phyloP scores from a whole-genome alignment of 2,329 filamentous ascomycete genomes.

The Penicillium brasilianum region DNA sequence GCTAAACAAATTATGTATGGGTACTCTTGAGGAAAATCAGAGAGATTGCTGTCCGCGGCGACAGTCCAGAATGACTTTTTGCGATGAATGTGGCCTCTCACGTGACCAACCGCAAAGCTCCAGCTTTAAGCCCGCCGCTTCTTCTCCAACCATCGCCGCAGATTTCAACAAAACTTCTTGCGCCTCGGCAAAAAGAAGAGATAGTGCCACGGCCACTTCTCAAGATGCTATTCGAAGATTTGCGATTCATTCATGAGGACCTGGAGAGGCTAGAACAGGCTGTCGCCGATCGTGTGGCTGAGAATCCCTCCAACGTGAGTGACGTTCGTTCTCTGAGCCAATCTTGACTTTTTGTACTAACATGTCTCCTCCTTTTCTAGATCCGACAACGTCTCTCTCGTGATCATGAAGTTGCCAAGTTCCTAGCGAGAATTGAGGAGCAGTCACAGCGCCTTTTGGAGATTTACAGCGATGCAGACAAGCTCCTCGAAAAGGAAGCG shows the following conservation, averaged over 20 bases:
- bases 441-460: conserved; percentile 81
- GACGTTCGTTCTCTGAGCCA: conserved; percentile 7
- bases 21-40: conserved; percentile 16
- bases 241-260: conserved; percentile 94
- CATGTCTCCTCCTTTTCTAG: conserved; percentile 52
- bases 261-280: conserved; percentile 94
- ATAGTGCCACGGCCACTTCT: conserved; percentile 2
- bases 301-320: conserved; percentile 85
- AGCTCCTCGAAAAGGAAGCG: conserved; percentile 75
- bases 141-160: conserved; percentile 14
- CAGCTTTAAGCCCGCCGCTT: conserved; percentile 23
- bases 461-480: conserved; percentile 81
- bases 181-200: neutral
- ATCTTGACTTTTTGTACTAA: conserved; percentile 24
- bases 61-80: conserved; percentile 29
- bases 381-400: conserved; percentile 86
- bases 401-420: conserved; percentile 88
- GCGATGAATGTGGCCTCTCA: conserved; percentile 28
- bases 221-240: conserved; percentile 84
- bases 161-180: conserved; percentile 11
- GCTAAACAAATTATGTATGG: conserved; percentile 16
- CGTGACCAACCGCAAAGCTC: conserved; percentile 29
- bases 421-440: conserved; percentile 83
- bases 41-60: conserved; percentile 10
- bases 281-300: conserved; percentile 83